Evolutionary conservation across 495 filamentous ascomycete species (phyloP).

Genomic region (Geopyxis carbonaria): DNA sequence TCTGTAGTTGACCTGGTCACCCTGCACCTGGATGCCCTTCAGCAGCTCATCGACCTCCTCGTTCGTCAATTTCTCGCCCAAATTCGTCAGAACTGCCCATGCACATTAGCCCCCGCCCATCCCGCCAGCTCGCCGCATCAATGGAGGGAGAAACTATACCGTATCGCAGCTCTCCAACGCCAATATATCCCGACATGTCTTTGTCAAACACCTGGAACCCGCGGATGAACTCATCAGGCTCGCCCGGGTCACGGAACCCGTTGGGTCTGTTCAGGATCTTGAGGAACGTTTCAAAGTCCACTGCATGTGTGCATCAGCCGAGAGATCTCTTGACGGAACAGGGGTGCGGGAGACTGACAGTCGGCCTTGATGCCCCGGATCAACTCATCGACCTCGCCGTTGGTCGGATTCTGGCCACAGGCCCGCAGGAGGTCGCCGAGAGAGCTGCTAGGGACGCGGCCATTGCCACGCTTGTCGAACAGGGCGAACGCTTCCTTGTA

Average conservation of each 20-base stretch:
- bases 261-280: conserved; percentile 92
- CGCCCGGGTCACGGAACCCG: conserved; percentile 92
- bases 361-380: conserved; percentile 76
- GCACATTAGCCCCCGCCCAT: background rate
- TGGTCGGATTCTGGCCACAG: conserved; percentile 92
- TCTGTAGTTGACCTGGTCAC: conserved; percentile 90
- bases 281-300: conserved; percentile 93
- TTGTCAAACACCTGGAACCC: conserved; percentile 99
- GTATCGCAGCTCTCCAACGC: conserved; percentile 88
- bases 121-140: background rate
- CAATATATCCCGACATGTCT: conserved; percentile 94
- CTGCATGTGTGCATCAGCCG: conserved; percentile 30
- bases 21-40: conserved; percentile 88
- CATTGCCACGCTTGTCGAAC: conserved; percentile 95
- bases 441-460: conserved; percentile 66
- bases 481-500: conserved; percentile 99
- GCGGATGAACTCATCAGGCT: conserved; percentile 92
- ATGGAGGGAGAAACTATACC: conserved; percentile 31
- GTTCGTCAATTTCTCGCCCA: conserved; percentile 97
- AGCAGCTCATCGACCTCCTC: conserved; percentile 96
- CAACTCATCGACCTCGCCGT: conserved; percentile 76
- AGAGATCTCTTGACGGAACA: background rate
- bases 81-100: conserved; percentile 63
- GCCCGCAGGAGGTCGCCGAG: conserved; percentile 88
- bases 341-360: conserved; percentile 42